A percentile compares a stretch with the other conserved stretches of the same genome.
These are phyloP conservation scores for Metschnikowia bowlesiae DNA, from an alignment of 805 yeast species.

Conservation along the genomic window DNA sequence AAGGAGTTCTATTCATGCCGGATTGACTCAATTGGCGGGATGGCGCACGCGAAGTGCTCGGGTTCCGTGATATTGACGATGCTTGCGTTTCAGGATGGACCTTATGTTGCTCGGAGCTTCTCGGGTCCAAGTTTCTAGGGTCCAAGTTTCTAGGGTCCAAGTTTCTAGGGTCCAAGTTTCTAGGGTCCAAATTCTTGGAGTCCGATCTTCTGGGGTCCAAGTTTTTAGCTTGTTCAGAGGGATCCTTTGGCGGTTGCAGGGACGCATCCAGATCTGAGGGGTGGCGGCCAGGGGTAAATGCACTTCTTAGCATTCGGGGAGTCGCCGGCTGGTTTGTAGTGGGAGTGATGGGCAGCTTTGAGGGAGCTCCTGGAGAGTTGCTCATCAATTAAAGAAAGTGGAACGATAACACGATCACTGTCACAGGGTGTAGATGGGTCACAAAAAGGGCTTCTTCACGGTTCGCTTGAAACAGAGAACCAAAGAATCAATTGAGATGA, in stretches of 20 bases:
- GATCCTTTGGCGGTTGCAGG: slow-evolving; percentile 1
- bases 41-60: slow-evolving; percentile 2
- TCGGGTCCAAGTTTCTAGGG: background rate
- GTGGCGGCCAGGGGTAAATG: slow-evolving; percentile 17
- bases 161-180: background rate
- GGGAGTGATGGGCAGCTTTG: slow-evolving; percentile 2
- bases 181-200: background rate
- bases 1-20: background rate
- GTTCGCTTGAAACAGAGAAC: background rate
- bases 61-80: background rate
- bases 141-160: background rate
- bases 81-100: background rate
- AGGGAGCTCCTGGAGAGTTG: background rate
- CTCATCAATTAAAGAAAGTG: background rate
- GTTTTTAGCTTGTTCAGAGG: background rate
- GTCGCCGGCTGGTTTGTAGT: slow-evolving; percentile 49
- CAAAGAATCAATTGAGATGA: background rate
- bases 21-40: slow-evolving; percentile 2
- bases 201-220: background rate
- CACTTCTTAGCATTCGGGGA: slow-evolving; percentile 63
- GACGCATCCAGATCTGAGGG: slow-evolving; percentile 4
- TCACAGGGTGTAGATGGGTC: background rate
- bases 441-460: background rate
- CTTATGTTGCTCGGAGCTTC: background rate
- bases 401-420: background rate